A percentile compares a stretch with the other conserved stretches of the same genome.
Evolutionary conservation across 495 filamentous ascomycete species (phyloP).

Genomic region (Lophiostoma macrostomum): DNA sequence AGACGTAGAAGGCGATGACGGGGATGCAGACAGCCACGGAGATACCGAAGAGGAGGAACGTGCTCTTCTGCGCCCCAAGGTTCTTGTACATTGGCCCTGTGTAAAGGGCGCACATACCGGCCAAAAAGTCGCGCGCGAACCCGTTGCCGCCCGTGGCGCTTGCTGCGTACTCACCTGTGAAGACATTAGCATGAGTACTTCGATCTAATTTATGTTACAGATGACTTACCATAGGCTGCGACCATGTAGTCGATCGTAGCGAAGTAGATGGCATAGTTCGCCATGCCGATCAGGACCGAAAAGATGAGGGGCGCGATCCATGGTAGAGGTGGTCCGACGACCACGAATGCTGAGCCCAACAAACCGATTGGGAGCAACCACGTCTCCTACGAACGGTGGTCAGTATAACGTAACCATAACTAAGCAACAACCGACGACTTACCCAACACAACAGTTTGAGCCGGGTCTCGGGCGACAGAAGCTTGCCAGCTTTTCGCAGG

Average conservation of each 20-base stretch:
- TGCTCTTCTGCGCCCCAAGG: conserved; percentile 61
- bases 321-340: conserved; percentile 52
- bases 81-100: conserved; percentile 51
- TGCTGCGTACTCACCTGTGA: conserved; percentile 65
- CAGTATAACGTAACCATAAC: too few species aligned
- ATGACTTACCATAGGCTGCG: conserved; percentile 71
- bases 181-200: too few species aligned
- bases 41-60: conserved; percentile 68
- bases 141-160: conserved; percentile 76
- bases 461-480: conserved; percentile 58
- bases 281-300: conserved; percentile 61
- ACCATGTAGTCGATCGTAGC: conserved; percentile 85
- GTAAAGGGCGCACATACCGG: conserved; percentile 74
- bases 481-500: conserved; percentile 51
- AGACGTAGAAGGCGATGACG: conserved; percentile 75
- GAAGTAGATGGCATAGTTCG: conserved; percentile 70
- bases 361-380: conserved; percentile 56
- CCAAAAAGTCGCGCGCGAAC: conserved; percentile 75
- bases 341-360: conserved; percentile 62
- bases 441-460: conserved; percentile 47
- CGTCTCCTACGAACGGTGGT: too few species aligned
- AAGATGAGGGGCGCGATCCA: conserved; percentile 69
- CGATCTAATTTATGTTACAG: too few species aligned
- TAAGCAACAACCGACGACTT: too few species aligned
- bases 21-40: conserved; percentile 64